Conservation (phyloP, 768 basidiomycete species). For the Neoboletus subvelutipes region DNA sequence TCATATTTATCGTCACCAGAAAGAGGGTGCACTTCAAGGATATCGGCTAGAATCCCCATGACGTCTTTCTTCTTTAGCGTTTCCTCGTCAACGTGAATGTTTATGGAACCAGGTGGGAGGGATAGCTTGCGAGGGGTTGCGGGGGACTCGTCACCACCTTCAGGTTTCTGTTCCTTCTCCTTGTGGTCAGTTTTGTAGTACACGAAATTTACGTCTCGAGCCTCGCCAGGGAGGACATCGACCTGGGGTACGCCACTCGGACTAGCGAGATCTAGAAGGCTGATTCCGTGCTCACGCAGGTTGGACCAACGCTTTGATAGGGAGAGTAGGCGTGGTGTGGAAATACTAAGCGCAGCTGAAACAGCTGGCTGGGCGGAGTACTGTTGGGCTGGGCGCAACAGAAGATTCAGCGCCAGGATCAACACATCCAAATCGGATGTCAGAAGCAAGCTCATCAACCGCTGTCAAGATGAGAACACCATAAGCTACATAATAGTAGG, state of each 20-base stretch:
- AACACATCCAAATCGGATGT: constrained; percentile 90
- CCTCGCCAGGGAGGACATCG: constrained; percentile 66
- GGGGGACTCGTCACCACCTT: constrained; percentile 43
- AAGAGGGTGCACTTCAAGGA: constrained; percentile 62
- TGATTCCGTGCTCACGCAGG: constrained; percentile 75
- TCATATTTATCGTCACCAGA: constrained; percentile 87
- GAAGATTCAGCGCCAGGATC: constrained; percentile 75
- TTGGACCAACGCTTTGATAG: constrained; percentile 85
- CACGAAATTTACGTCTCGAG: constrained; percentile 75
- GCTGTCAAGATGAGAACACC: constrained; percentile 45
- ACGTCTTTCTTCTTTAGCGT: constrained; percentile 58
- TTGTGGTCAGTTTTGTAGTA: constrained; percentile 69
- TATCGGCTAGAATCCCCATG: constrained; percentile 78
- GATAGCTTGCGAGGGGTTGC: constrained; percentile 51
- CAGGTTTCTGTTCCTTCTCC: constrained; percentile 48
- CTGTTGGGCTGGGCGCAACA: constrained; percentile 92
- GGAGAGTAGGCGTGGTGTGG: constrained; percentile 74
- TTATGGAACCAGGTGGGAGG: constrained; percentile 48
- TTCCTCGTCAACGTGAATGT: constrained; percentile 60
- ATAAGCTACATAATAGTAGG: neutral
- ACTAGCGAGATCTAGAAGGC: constrained; percentile 70
- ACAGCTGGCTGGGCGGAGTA: constrained; percentile 88
- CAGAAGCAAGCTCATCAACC: constrained; percentile 83
- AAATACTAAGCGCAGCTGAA: constrained; percentile 78
- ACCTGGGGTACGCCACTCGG: constrained; percentile 51